Conservation (phyloP, 2,329 filamentous ascomycete genomes). For the Aspergillus pseudoterreus region DNA sequence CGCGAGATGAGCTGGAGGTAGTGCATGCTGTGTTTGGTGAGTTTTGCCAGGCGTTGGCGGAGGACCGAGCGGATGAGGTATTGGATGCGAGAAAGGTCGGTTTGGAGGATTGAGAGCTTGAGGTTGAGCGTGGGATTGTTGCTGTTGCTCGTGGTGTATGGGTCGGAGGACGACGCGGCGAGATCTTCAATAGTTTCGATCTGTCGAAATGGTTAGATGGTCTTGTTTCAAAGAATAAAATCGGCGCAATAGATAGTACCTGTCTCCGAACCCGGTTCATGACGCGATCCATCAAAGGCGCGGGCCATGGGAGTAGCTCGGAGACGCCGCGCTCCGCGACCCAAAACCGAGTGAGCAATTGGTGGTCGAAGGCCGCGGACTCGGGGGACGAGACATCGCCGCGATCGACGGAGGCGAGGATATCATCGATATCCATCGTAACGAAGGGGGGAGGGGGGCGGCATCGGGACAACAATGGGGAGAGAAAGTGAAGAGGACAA, state of each 20-base stretch:
- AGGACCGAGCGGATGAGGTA: constrained; percentile 82
- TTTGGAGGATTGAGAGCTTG: constrained; percentile 89
- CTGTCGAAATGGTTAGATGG: constrained; percentile 18
- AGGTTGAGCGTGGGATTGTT: constrained; percentile 92
- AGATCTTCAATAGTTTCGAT: constrained; percentile 67
- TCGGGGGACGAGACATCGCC: constrained; percentile 41
- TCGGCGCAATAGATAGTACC: constrained; percentile 25
- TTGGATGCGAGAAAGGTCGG: constrained; percentile 90
- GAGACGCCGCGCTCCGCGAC: constrained; percentile 86
- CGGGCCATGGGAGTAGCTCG: constrained; percentile 77
- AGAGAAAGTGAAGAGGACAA: constrained; percentile 1
- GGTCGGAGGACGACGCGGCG: constrained; percentile 43
- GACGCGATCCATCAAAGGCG: constrained; percentile 75
- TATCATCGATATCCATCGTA: constrained; percentile 75
- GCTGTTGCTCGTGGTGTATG: constrained; percentile 57
- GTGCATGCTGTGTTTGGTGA: constrained; percentile 50
- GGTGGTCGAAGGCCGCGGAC: constrained; percentile 62
- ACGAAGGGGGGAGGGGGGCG: neutral
- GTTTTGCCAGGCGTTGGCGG: constrained; percentile 79
- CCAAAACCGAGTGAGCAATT: constrained; percentile 87
- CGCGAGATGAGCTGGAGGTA: constrained; percentile 32
- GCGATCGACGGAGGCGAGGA: constrained; percentile 69
- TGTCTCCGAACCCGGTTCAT: constrained; percentile 67
- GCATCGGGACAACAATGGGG: neutral
- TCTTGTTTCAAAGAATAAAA: neutral